Evolutionary conservation across 306 rosid genomes (phyloP), one percentile per base, ranked within the genome.

Genomic region (Astragalus membranaceus): DNA sequence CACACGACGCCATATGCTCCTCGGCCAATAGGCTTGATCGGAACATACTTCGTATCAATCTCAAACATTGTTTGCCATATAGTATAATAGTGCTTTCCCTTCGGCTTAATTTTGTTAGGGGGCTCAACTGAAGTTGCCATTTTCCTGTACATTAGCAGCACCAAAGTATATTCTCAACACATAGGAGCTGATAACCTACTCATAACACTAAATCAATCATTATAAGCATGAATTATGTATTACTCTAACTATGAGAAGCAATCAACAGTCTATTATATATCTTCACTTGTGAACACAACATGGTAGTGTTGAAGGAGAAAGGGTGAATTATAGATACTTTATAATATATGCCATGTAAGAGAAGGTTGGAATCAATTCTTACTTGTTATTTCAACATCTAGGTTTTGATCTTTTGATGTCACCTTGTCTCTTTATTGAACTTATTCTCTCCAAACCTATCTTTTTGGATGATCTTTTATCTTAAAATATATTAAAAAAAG

Each of bases 1-100:
- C 97, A 90, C 32, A 93, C 98, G 10, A 93, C 82, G 0, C 97
- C 98, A 7, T 87, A 90, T 3, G 97, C 84, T 56, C 96, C 97
- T 82, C 84, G 79, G 51, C 98, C 96, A 10, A 93, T 85, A 4
- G 90, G 92, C 55, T 87, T 90, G 77, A 93, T 90, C 1, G 97
- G 92, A 58, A 87, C 76, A 39, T 90, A 93, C 74, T 93, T 93
- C 29, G 82, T 87, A 50, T 93, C 94, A 76, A 93, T 76, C 84
- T 93, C 97, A 51, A 90, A 93, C 84, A 90, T 69, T 4, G 92
- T 87, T 52, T 85, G 87, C 88, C 89, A 87, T 81, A 90, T 84
- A 52, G 89, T 48, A 75, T 78, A 88, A 35, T 80, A 88, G 75
- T 88, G 90, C 73, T 93, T 93, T 52, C 92, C 96, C 58, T 49